Evolutionary conservation across 169 alveolate genomes (phyloP), one percentile per base, ranked within the genome.

Genomic region (Plasmodium yoelii): DNA sequence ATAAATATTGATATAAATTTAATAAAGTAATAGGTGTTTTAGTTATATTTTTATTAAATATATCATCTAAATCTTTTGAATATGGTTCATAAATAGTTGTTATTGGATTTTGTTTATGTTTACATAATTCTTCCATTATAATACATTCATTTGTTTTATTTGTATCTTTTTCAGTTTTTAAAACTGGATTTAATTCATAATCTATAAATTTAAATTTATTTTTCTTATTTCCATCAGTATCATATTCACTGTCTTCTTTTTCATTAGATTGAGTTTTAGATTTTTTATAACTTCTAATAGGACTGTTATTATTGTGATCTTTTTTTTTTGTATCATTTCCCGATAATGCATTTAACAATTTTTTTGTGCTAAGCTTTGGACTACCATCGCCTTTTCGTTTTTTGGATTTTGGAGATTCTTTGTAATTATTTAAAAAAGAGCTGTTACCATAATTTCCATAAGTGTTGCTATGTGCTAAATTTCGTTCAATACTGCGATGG

Each of bases 101-200:
- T 34, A 86, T 46, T n/a, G 91, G 86, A 46, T 86, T 86, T 53
- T 86, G 80, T 12, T 86, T 86, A 6, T 86, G 64, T 86, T 68
- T 86, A n/a, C 74, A 13, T 55, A 86, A 18, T 44, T 56, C 57
- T 15, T 86, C 53, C 86, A 86, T 71, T 44, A 75, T 59, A 68
- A 39, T 65, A 7, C 19, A 13, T 24, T 61, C 70, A 61, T 61
- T 61, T 6, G 49, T 61, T 8, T 7, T 61, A 61, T 61, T 61
- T 0, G 42, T 34, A 19, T 86, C 42, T 19, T 63, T 82, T 15
- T 72, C 90, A 5, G 59, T 68, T 34, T 42, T 64, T 12, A 86
- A 24, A 44, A 63, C 56, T 15, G 91, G 91, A 39, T 86, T 86
- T 26, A 86, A 42, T 86, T 86, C 91, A 61, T 69, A 86, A 53